Evolutionary conservation across 2,329 filamentous ascomycete species (phyloP).

Genomic region (Hypoxylon sp.): DNA sequence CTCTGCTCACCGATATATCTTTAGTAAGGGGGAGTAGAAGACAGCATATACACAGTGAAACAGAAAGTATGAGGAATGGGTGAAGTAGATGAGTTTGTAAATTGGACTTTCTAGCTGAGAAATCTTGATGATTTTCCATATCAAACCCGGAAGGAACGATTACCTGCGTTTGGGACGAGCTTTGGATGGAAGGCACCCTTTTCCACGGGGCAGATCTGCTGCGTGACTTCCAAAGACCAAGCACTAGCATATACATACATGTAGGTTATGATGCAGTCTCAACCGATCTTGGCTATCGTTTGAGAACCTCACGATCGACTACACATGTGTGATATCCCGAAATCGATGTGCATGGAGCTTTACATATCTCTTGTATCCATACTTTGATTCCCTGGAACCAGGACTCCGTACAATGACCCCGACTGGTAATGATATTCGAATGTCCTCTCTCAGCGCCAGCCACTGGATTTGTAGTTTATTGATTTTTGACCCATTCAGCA

Average conservation of each 20-base stretch:
- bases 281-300: neutral
- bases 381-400: neutral
- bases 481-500: constrained; percentile 75
- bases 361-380: neutral
- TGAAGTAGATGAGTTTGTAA: neutral
- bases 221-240: constrained; percentile 9
- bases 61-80: neutral
- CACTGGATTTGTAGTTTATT: constrained; percentile 33
- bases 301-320: neutral
- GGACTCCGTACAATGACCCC: neutral
- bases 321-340: neutral
- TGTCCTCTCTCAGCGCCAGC: neutral
- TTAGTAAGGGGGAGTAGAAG: neutral
- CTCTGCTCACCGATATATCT: neutral
- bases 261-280: neutral
- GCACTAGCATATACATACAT: neutral
- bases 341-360: neutral
- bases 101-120: neutral
- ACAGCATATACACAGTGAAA: neutral
- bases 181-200: constrained; percentile 8
- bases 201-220: neutral
- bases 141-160: constrained; percentile 9
- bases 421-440: neutral
- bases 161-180: neutral
- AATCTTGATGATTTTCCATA: neutral